Percentiles rank a stretch among this genome's conserved stretches.
These are phyloP conservation scores for Neopestalotiopsis sp. DNA, from an alignment of 2,329 filamentous ascomycete genomes.

Conservation along the genomic window DNA sequence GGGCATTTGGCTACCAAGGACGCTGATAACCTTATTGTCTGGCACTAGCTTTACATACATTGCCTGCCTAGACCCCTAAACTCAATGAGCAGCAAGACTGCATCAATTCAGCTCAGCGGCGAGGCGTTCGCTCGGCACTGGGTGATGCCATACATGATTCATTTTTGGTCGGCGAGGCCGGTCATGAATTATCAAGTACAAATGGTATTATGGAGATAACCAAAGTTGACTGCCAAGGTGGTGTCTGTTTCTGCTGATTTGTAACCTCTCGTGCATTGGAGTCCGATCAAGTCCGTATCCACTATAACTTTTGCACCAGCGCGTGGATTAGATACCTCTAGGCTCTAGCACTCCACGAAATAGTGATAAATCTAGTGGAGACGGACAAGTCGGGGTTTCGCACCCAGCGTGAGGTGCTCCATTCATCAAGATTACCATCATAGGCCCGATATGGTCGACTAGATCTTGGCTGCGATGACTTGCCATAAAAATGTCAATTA, in stretches of 20 bases:
- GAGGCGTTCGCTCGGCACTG: neutral
- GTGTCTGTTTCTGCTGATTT: neutral
- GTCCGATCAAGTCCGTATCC: neutral
- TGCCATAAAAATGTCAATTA: neutral
- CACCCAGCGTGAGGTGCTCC: neutral
- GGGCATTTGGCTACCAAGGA: neutral
- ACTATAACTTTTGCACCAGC: neutral
- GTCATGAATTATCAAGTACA: neutral
- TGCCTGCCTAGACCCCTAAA: neutral
- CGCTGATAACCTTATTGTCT: neutral
- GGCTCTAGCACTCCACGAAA: neutral
- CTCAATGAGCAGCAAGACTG: neutral
- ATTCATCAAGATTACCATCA: neutral
- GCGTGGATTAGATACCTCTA: neutral
- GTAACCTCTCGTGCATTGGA: neutral
- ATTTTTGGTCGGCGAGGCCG: neutral
- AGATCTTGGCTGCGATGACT: neutral
- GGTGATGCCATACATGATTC: neutral
- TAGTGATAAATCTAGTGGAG: neutral
- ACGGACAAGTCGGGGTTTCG: neutral
- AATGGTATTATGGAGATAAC: neutral
- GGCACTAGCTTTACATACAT: neutral
- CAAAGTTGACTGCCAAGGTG: neutral
- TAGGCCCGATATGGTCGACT: neutral
- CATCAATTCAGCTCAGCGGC: neutral